Base-by-base conservation (phyloP, 2,329 filamentous ascomycete genomes). In the Epichloe elymi region DNA sequence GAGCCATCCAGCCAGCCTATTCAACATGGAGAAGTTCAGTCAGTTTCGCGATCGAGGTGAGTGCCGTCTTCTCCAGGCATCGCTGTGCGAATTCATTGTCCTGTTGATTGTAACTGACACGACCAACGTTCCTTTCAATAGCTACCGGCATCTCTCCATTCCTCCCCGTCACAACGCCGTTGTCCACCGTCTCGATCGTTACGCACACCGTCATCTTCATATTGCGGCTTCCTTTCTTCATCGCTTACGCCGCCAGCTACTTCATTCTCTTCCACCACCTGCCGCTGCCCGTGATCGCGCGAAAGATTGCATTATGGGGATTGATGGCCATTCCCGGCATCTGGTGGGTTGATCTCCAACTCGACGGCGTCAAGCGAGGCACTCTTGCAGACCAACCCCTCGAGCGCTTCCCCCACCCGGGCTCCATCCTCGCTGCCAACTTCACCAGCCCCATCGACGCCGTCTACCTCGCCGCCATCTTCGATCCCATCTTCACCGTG, bases 321-420 rank as follows among this genome's bases (percentile, higher is more conserved):
- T 79, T 97, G 57, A 79, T 98, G 59, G 85, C 82, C 38, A 85
- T 95, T 53, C 88, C 90, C 0, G 91, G 93, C 30, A 87, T 98
- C 52, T 97, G 90, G 89, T 97, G 91, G 91, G 84, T 96, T 51
- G 93, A 98, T 68, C 74, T 98, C n/a, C 91, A 96, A 67, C 88
- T 98, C 57, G 93, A 98, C 65, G 91, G 91, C 53, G 93, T 98
- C 50, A 90, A 88, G 69, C 87, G 89, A 70, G 93, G 93, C 70
- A 90, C 85, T 26, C 74, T 95, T 35, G 83, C 85, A 45, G 83
- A 85, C 61, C 83, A 89, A 60, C 82, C 85, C 39, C 72, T 76
- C 51, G 74, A 82, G 53, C 81, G 88, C 40, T 80, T 97, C 17
- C 93, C 23, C 1, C 80, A 85, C 51, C 80, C 84, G 4, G 82